Evolutionary conservation across 2,329 filamentous ascomycete genomes (phyloP).

Genomic region (Fusarium fracticaudum): DNA sequence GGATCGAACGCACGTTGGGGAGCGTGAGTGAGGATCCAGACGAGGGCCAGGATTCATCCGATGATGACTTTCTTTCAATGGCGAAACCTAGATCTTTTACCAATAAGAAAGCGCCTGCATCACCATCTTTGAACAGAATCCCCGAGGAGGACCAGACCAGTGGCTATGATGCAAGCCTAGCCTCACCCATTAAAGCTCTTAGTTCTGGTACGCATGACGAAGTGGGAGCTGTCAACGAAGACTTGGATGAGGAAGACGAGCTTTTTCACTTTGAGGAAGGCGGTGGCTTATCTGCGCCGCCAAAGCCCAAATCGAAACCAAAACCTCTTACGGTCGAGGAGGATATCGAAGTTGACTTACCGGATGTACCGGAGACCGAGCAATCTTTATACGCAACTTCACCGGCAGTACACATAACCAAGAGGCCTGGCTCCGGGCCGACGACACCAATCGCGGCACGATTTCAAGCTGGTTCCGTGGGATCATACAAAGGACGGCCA

Average conservation of each 20-base stretch:
- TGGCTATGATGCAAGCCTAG: neutral
- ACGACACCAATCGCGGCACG: constrained; percentile 48
- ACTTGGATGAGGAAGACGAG: constrained; percentile 47
- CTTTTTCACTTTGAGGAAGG: constrained; percentile 61
- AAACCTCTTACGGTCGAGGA: constrained; percentile 46
- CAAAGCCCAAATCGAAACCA: constrained; percentile 41
- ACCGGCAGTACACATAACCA: constrained; percentile 54
- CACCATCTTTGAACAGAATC: constrained; percentile 22
- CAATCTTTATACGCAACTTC: constrained; percentile 54
- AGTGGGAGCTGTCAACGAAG: constrained; percentile 11
- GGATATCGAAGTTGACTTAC: constrained; percentile 46
- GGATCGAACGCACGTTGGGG: constrained; percentile 30
- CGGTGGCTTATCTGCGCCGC: constrained; percentile 46
- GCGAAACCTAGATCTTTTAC: constrained; percentile 47
- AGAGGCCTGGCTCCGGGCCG: constrained; percentile 39
- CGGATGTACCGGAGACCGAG: constrained; percentile 35
- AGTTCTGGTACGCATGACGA: neutral
- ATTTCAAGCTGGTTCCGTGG: constrained; percentile 55
- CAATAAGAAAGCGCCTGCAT: constrained; percentile 40
- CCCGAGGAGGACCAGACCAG: constrained; percentile 4
- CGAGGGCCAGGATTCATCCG: constrained; percentile 48
- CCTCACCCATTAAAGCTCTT: constrained; percentile 9
- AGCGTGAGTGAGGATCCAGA: constrained; percentile 43
- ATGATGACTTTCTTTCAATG: constrained; percentile 55
- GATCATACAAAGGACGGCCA: constrained; percentile 64